Evolutionary conservation across 305 asterid species (phyloP), one percentile per base, ranked within the genome.

Genomic region (Fraxinus velutina): DNA sequence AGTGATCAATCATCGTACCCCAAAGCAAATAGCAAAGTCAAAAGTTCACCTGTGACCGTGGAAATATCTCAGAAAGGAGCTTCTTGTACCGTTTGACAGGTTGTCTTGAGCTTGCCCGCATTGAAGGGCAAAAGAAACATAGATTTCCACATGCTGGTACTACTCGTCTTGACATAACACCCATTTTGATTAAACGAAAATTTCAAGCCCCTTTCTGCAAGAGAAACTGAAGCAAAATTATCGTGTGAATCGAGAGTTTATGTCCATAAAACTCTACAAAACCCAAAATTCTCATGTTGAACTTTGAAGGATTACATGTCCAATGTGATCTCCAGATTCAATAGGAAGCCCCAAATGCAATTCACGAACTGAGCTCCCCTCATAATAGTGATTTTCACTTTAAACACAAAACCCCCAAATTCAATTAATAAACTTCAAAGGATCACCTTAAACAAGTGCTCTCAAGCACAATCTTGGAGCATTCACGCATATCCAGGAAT

Each of bases 61-160:
- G 92, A 66, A 89, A 89, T 21, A 89, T 89, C 37, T 87, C 88
- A 0, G 86, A 81, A 7, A 89, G 89, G 68, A 89, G 86, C 87
- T 89, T 89, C 88, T 89, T 89, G 86, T 89, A 89, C 50, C 92
- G 87, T 68, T 89, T 89, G 57, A 89, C 92, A 4, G 92, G 92
- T 83, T 89, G 92, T 72, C 92, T 89, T 17, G 92, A 89, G 80
- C 92, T 82, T 75, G 92, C 90, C 52, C 92, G 82, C 88, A 89
- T n/a, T 71, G 92, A 84, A 9, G 92, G 92, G 82, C 92, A 89
- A 79, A 87, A 87, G 82, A 87, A 85, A 66, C 92, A 89, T 13
- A 89, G 84, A 37, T 84, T 87, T 39, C 90, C 90, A 60, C 90
- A 89, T 73, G 88, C 92, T 15, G 92, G 92, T 39, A 89, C 80